Conservation (phyloP, 108 stramenopile species). For the Mediolabrus comicus region DNA sequence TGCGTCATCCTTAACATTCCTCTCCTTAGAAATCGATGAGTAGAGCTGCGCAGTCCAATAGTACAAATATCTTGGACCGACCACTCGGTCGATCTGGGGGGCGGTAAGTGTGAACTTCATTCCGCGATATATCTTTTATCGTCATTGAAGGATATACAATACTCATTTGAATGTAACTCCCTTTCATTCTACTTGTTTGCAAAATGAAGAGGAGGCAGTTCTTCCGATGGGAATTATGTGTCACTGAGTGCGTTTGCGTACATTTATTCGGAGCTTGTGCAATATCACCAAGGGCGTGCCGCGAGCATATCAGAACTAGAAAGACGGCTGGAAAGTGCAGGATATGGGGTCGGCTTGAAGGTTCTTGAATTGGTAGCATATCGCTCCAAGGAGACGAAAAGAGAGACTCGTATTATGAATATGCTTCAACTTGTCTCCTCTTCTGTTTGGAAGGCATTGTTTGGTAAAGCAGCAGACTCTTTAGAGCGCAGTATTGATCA, state of each 20-base stretch:
- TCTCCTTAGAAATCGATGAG: conserved; percentile 44
- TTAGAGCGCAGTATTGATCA: conserved; percentile 93
- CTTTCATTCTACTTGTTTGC: neutral
- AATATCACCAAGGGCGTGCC: conserved; percentile 93
- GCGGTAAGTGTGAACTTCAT: conserved; percentile 34
- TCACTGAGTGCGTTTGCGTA: conserved; percentile 92
- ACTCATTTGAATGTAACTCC: too few species aligned
- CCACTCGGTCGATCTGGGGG: conserved; percentile 61
- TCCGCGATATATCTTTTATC: neutral
- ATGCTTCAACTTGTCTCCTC: conserved; percentile 92
- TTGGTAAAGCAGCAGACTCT: conserved; percentile 93
- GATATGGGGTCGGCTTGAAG: conserved; percentile 91
- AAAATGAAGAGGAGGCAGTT: neutral
- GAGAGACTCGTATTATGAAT: conserved; percentile 84
- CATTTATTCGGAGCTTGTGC: conserved; percentile 94
- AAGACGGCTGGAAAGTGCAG: conserved; percentile 85
- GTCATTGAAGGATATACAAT: neutral
- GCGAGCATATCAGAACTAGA: conserved; percentile 90
- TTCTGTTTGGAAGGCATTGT: conserved; percentile 91
- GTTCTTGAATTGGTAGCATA: conserved; percentile 89
- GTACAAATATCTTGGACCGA: conserved; percentile 67
- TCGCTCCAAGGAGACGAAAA: conserved; percentile 75
- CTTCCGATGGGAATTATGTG: conserved; percentile 52
- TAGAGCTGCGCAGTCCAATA: neutral
- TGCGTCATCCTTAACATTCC: conserved; percentile 10